Conservation (phyloP, 1,284 basidiomycete species). For the Cryptococcus hybrid region DNA sequence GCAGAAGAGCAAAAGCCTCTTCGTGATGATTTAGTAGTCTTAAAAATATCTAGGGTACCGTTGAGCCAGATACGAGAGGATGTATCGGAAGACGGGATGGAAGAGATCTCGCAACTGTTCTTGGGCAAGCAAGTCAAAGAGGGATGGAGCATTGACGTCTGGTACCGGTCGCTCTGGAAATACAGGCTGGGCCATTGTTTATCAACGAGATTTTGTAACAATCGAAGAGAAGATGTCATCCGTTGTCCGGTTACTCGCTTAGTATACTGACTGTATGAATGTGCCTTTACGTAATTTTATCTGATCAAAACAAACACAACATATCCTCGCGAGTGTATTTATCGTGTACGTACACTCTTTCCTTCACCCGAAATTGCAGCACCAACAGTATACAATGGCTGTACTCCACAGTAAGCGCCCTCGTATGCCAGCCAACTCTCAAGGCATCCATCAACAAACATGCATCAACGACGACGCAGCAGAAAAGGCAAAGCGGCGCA, state of each 20-base stretch:
- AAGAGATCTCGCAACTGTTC: slow-evolving; percentile 90
- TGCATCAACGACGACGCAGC: slow-evolving; percentile 40
- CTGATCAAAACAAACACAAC: neutral
- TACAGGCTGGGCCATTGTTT: slow-evolving; percentile 1
- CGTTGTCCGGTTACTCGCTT: neutral
- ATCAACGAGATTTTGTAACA: neutral
- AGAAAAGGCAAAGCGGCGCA: slow-evolving; percentile 38
- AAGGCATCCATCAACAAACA: neutral
- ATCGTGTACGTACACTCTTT: too few relatives aligned
- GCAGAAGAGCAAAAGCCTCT: slow-evolving; percentile 86
- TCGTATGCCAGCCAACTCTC: neutral
- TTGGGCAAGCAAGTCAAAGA: slow-evolving; percentile 95
- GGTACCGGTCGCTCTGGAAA: slow-evolving; percentile 1
- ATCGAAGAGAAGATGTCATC: neutral
- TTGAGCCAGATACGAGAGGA: slow-evolving; percentile 94
- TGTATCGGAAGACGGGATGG: slow-evolving; percentile 94
- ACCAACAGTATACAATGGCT: too few relatives aligned
- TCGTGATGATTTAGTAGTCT: slow-evolving; percentile 92
- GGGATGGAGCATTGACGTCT: slow-evolving; percentile 63
- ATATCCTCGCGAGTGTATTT: neutral
- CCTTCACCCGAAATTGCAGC: too few relatives aligned
- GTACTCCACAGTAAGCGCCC: neutral
- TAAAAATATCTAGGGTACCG: slow-evolving; percentile 90
- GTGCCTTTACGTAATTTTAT: neutral
- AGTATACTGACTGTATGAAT: too few relatives aligned